phyloP scores from a whole-genome alignment of 495 filamentous ascomycete species.

The Neurospora pannonica region DNA sequence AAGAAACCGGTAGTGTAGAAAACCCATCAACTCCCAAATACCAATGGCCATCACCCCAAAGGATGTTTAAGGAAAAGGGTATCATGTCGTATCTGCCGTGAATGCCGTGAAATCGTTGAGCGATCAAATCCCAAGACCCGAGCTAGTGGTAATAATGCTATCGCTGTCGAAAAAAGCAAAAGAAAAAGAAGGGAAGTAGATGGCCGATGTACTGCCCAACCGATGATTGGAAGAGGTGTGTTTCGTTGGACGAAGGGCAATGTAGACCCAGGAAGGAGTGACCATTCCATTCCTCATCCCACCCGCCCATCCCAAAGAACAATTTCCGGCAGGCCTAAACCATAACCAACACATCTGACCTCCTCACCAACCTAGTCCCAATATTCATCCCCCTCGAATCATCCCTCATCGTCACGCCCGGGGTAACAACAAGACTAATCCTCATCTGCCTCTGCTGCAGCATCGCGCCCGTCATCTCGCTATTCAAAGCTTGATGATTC shows the following conservation, averaged over 20 bases:
- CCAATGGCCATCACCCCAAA: background rate
- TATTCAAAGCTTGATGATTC: slow-evolving; percentile 9
- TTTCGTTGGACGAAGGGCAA: too few species aligned
- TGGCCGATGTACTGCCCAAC: background rate
- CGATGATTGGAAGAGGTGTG: too few species aligned
- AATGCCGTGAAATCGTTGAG: background rate
- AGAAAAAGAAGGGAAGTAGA: background rate
- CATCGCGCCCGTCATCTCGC: background rate
- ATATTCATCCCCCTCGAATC: slow-evolving; percentile 10
- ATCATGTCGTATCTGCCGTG: background rate
- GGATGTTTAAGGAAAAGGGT: background rate
- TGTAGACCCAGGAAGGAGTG: background rate
- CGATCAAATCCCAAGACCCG: background rate
- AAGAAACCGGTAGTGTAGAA: too few species aligned
- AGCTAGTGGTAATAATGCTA: background rate
- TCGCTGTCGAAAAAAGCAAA: background rate
- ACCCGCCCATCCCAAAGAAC: too few species aligned
- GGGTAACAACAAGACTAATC: slow-evolving; percentile 23
- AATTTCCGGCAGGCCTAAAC: background rate
- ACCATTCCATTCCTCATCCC: too few species aligned
- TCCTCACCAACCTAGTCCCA: slow-evolving; percentile 10
- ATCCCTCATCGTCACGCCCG: slow-evolving; percentile 20
- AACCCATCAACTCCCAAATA: background rate
- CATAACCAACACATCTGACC: slow-evolving; percentile 3
- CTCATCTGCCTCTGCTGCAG: slow-evolving; percentile 13